These are phyloP conservation scores for Acacia pycnantha DNA, from an alignment of 331 rosid genomes.

Conservation along the genomic window DNA sequence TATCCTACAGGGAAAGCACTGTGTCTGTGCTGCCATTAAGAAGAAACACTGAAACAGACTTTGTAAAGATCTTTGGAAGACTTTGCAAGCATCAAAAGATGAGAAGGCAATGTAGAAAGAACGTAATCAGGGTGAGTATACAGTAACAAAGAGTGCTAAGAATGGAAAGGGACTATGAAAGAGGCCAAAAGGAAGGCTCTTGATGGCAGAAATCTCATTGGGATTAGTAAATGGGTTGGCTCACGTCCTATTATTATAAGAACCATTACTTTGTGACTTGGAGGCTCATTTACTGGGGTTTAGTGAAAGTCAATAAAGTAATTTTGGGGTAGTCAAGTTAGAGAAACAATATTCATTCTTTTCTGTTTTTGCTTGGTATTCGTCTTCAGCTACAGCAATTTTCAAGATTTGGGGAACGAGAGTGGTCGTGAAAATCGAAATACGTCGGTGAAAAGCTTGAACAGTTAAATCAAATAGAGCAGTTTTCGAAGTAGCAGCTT, in stretches of 20 bases:
- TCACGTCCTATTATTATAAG: background rate
- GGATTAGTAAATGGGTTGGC: conserved; percentile 24
- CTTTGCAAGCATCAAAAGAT: background rate
- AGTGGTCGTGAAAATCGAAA: background rate
- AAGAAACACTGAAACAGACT: background rate
- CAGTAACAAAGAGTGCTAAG: background rate
- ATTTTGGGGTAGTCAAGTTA: background rate
- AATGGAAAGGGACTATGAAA: background rate
- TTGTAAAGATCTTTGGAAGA: background rate
- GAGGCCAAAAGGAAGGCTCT: background rate
- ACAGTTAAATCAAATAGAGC: background rate
- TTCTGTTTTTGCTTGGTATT: too few relatives aligned
- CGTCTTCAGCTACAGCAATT: background rate
- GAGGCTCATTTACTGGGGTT: conserved; percentile 12
- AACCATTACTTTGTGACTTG: conserved; percentile 6
- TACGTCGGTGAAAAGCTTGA: background rate
- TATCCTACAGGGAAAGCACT: background rate
- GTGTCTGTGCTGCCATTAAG: background rate
- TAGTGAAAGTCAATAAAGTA: conserved; percentile 5
- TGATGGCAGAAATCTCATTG: background rate
- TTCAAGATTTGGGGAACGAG: background rate
- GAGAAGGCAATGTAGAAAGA: background rate
- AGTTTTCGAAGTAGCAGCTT: background rate
- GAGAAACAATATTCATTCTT: background rate
- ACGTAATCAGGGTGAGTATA: too few relatives aligned